These are phyloP conservation scores for Hypoxylon sp. DNA, from an alignment of 2,329 filamentous ascomycete species.

Conservation along the genomic window DNA sequence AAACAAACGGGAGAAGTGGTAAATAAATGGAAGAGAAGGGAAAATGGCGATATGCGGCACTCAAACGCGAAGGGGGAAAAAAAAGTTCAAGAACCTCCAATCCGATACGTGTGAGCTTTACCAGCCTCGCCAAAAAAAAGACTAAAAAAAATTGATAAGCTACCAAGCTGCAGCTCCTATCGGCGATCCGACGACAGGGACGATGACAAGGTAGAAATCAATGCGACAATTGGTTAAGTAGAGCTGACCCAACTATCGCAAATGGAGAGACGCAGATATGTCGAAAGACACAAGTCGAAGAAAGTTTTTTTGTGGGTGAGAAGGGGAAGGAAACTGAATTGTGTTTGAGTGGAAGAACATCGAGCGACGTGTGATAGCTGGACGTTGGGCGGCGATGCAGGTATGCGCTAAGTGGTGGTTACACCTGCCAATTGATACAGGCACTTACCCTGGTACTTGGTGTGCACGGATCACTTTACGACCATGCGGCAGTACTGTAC, in stretches of 20 bases:
- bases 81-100: slow-evolving; percentile 35
- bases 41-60: slow-evolving; percentile 8
- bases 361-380: slow-evolving; percentile 37
- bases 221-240: slow-evolving; percentile 26
- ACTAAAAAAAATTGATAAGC: slow-evolving; percentile 28
- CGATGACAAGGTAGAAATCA: slow-evolving; percentile 11
- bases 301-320: slow-evolving; percentile 29
- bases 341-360: slow-evolving; percentile 28
- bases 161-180: slow-evolving; percentile 33
- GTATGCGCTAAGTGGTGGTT: slow-evolving; percentile 27
- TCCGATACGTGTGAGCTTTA: slow-evolving; percentile 38
- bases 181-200: slow-evolving; percentile 30
- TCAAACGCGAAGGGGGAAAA: slow-evolving; percentile 7
- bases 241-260: slow-evolving; percentile 13
- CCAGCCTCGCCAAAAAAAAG: slow-evolving; percentile 48
- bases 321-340: slow-evolving; percentile 25
- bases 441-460: not conserved
- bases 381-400: slow-evolving; percentile 46
- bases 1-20: not conserved
- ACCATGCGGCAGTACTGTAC: not conserved
- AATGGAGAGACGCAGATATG: not conserved
- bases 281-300: slow-evolving; percentile 17
- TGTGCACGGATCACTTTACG: not conserved
- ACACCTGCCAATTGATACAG: slow-evolving; percentile 10
- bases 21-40: slow-evolving; percentile 3